These are phyloP conservation scores for Dillenia suffruticosa DNA, from an alignment of 164 flowering plant genomes.

Conservation along the genomic window DNA sequence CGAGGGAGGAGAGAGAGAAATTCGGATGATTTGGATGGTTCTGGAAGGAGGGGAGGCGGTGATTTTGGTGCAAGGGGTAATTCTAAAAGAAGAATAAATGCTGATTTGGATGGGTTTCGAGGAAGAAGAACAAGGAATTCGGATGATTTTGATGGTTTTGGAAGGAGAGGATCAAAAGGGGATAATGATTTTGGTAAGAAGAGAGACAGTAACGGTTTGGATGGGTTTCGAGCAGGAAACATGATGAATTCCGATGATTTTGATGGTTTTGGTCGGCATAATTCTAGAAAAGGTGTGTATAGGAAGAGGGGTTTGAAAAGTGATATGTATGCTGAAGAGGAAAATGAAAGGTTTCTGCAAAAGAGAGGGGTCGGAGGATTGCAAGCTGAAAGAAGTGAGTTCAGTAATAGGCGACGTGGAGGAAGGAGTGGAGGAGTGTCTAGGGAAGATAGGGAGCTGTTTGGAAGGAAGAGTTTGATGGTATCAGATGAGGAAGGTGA, in stretches of 20 bases:
- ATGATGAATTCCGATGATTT: constrained; percentile 13
- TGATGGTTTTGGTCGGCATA: not conserved
- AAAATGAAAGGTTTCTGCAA: constrained; percentile 9
- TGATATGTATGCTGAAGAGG: constrained; percentile 18
- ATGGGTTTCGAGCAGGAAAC: constrained; percentile 5
- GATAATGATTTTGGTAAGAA: not conserved
- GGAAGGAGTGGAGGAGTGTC: constrained; percentile 6
- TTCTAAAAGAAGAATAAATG: not conserved
- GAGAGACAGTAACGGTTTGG: not conserved
- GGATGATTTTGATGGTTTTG: not conserved
- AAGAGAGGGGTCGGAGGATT: constrained; percentile 6
- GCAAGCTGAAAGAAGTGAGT: constrained; percentile 18
- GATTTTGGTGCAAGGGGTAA: not conserved
- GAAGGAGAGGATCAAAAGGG: no score
- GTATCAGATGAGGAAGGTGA: constrained; percentile 1
- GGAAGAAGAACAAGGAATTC: not conserved
- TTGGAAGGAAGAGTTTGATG: not conserved
- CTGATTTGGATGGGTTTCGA: not conserved
- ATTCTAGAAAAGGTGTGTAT: constrained; percentile 6
- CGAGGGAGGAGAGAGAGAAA: not conserved
- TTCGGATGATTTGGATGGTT: constrained; percentile 1
- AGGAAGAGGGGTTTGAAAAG: constrained; percentile 2
- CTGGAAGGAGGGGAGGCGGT: constrained; percentile 1
- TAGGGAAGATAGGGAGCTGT: not conserved
- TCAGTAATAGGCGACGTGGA: constrained; percentile 7